Evolutionary conservation across 1,284 basidiomycete species (phyloP), one percentile per base, ranked within the genome.

Genomic region (Trichosporon ovoides): DNA sequence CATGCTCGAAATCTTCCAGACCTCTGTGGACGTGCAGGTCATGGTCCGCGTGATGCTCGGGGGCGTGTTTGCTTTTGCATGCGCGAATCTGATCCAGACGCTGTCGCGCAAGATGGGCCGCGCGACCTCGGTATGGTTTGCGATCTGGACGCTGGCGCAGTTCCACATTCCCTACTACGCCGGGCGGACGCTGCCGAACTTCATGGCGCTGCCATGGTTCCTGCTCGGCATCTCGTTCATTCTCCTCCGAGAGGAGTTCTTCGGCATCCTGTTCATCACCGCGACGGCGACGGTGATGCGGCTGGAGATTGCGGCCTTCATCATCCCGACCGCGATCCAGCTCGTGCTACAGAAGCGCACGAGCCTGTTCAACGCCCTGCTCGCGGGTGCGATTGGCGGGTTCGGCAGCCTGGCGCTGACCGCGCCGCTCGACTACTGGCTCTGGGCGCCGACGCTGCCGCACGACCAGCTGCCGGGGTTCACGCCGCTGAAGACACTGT

Each of bases 141-240:
- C 84, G 1, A 58, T 91, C 0, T 71, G 96, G 20, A 85, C 86
- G 1, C 82, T 85, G 59, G 84, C 84, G 0, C 92, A 96, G 72
- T 98, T 97, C 72, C 95, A 98, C 74, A 75, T 93, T 12, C 85
- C 87, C 3, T 99, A 92, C 75, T 98, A 92, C 87, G 88, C 91
- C 77, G 85, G 91, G 3, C 80, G 95, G 49, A 96, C 95, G 0
- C 78, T 97, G 14, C 94, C 95, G 0, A 99, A 99, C 74, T 94
- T 93, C 84, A 85, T 93, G 62, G 92, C 92, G 3, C 79, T 95
- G 18, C 81, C 88, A 10, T 84, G 43, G 43, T 48, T 66, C 52
- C 55, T 67, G 38, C 53, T 67, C 24, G 55, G 62, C 43, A 54
- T 71, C 36, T 65, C 70, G 7, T 53, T 62, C 19, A 53, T 72